phyloP scores from a whole-genome alignment of 1,139 yeast species.

The Yamadazyma jaroonii region DNA sequence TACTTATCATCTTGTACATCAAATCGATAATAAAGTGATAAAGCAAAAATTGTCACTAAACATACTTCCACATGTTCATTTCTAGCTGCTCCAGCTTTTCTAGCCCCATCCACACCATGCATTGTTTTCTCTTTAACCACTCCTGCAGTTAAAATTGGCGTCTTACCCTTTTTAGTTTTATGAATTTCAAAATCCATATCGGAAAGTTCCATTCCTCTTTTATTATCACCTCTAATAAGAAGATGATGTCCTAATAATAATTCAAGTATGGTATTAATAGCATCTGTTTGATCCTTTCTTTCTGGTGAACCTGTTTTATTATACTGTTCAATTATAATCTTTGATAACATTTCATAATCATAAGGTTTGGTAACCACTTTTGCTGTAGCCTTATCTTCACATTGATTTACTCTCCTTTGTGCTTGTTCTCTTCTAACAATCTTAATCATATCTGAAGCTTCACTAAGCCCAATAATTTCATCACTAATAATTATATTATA shows the following conservation, averaged over 20 bases:
- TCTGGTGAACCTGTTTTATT: background rate
- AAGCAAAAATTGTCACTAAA: slow-evolving; percentile 6
- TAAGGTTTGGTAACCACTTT: too few relatives aligned
- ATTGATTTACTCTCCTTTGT: too few relatives aligned
- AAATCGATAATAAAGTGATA: slow-evolving; percentile 8
- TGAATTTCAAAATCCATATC: slow-evolving; percentile 1
- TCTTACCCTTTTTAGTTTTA: background rate
- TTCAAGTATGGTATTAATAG: slow-evolving; percentile 32
- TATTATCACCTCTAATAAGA: slow-evolving; percentile 7
- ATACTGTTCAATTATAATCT: background rate
- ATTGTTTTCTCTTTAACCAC: slow-evolving; percentile 2
- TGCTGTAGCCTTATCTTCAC: too few relatives aligned
- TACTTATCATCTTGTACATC: slow-evolving; percentile 5
- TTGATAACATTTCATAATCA: background rate
- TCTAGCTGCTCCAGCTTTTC: slow-evolving; percentile 3
- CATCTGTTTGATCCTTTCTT: slow-evolving; percentile 13
- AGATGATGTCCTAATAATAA: slow-evolving; percentile 16
- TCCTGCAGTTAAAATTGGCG: slow-evolving; percentile 1
- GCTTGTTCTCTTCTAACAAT: background rate
- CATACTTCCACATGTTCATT: slow-evolving; percentile 4
- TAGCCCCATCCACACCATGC: background rate
- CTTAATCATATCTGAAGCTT: background rate
- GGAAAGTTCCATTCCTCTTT: slow-evolving; percentile 4
- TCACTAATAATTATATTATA: background rate
- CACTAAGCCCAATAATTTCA: background rate